phyloP scores from a whole-genome alignment of 2,329 filamentous ascomycete species.

The Hypoxylon sp. region DNA sequence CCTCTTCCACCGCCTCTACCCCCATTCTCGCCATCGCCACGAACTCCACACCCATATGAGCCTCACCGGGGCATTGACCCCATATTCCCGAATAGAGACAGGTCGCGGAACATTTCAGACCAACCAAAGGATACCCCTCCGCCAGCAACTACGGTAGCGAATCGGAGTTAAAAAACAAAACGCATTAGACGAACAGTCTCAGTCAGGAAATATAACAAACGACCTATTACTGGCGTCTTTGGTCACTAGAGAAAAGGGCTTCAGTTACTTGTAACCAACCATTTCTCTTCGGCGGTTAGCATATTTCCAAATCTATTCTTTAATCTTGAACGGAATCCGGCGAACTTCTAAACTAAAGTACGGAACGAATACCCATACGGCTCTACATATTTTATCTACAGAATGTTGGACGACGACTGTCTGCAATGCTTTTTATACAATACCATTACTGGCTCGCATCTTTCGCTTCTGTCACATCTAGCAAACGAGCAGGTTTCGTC shows the following conservation, averaged over 20 bases:
- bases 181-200: conserved; percentile 27
- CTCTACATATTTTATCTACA: conserved; percentile 21
- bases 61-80: conserved; percentile 47
- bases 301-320: conserved; percentile 17
- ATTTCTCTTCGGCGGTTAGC: conserved; percentile 10
- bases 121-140: conserved; percentile 46
- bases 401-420: conserved; percentile 39
- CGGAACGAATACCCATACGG: conserved; percentile 42
- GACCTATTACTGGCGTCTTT: conserved; percentile 23
- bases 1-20: conserved; percentile 26
- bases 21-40: conserved; percentile 44
- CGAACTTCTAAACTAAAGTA: conserved; percentile 20
- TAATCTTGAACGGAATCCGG: conserved; percentile 27
- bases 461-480: conserved; percentile 1
- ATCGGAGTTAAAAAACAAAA: conserved; percentile 43
- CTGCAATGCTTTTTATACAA: conserved; percentile 26
- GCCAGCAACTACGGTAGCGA: conserved; percentile 45
- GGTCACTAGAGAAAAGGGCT: conserved; percentile 32
- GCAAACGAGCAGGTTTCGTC: conserved; percentile 14
- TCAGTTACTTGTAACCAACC: conserved; percentile 23
- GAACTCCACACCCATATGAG: conserved; percentile 44
- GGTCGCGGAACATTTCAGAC: conserved; percentile 48
- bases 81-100: conserved; percentile 51
- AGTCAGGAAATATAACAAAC: conserved; percentile 26
- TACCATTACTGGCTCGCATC: conserved; percentile 11